A percentile compares a stretch with the other conserved stretches of the same genome.
Evolutionary conservation across 208 protist species (phyloP).

Genomic region (Trypanosoma caninum): DNA sequence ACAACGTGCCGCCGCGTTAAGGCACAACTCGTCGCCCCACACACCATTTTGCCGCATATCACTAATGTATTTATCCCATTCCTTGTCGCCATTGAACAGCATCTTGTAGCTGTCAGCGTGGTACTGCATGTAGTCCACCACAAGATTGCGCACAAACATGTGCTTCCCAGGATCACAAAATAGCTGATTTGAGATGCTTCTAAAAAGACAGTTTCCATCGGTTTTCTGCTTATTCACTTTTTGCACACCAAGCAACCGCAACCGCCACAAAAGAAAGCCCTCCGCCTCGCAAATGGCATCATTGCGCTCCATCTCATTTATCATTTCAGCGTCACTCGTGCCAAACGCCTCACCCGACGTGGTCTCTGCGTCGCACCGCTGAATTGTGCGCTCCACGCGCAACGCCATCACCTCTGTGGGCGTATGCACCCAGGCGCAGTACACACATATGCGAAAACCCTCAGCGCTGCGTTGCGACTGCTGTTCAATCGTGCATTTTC

Average conservation of each 20-base stretch:
- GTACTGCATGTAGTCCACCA: slow-evolving; percentile 65
- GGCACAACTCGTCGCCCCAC: slow-evolving; percentile 85
- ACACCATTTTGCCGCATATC: slow-evolving; percentile 54
- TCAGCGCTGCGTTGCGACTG: slow-evolving; percentile 28
- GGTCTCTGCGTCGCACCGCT: slow-evolving; percentile 13
- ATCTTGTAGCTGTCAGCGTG: slow-evolving; percentile 55
- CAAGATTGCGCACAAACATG: slow-evolving; percentile 56
- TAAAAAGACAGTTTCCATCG: slow-evolving; percentile 86
- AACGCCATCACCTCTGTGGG: slow-evolving; percentile 49
- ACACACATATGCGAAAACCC: slow-evolving; percentile 60
- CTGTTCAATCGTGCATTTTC: slow-evolving; percentile 61
- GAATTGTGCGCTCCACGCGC: not conserved
- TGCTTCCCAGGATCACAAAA: slow-evolving; percentile 55
- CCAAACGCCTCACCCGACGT: slow-evolving; percentile 50
- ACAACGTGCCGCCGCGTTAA: slow-evolving; percentile 79
- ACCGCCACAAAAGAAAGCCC: slow-evolving; percentile 35
- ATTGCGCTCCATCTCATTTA: slow-evolving; percentile 56
- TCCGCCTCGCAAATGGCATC: slow-evolving; percentile 47
- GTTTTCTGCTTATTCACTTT: slow-evolving; percentile 42
- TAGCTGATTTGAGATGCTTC: slow-evolving; percentile 67
- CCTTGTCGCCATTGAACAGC: slow-evolving; percentile 56
- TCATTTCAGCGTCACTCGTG: slow-evolving; percentile 65
- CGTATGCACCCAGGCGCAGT: slow-evolving; percentile 63
- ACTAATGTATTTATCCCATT: slow-evolving; percentile 54
- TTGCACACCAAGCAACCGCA: slow-evolving; percentile 34